Evolutionary conservation across 202 grass and related monocot species (phyloP).

Genomic region (Panicum hallii): DNA sequence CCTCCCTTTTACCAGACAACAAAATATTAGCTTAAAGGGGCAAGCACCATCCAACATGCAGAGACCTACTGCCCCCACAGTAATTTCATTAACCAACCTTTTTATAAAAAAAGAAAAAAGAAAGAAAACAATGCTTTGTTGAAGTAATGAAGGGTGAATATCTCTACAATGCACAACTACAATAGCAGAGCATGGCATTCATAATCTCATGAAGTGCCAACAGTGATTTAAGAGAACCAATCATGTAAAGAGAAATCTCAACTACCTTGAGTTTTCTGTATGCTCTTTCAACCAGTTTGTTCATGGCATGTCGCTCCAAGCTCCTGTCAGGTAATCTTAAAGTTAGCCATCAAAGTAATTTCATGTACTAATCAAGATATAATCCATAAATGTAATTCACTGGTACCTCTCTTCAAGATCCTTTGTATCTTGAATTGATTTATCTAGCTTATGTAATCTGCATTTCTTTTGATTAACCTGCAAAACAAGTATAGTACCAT

Average conservation of each 20-base stretch:
- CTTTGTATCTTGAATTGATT: slow-evolving; percentile 74
- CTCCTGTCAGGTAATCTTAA: slow-evolving; percentile 56
- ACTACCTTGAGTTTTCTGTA: slow-evolving; percentile 78
- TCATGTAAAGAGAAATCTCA: slow-evolving; percentile 22
- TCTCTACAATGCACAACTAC: neutral
- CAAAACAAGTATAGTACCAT: slow-evolving; percentile 31
- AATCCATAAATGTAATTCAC: slow-evolving; percentile 17
- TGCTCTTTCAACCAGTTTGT: slow-evolving; percentile 79
- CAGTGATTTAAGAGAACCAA: neutral
- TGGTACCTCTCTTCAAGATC: slow-evolving; percentile 70
- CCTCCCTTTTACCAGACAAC: neutral
- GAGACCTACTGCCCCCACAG: neutral
- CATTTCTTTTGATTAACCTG: slow-evolving; percentile 81
- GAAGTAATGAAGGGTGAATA: neutral
- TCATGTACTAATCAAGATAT: neutral
- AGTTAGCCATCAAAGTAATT: slow-evolving; percentile 46
- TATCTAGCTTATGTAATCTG: slow-evolving; percentile 70
- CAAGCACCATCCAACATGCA: neutral
- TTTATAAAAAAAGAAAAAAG: neutral
- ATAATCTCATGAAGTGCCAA: neutral
- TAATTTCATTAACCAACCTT: neutral
- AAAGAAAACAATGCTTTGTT: too few relatives aligned
- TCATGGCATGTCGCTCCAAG: slow-evolving; percentile 76
- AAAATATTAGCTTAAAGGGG: neutral
- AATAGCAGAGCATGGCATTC: neutral